Conservation (phyloP, 768 basidiomycete genomes). For the Termitomyces sp. region DNA sequence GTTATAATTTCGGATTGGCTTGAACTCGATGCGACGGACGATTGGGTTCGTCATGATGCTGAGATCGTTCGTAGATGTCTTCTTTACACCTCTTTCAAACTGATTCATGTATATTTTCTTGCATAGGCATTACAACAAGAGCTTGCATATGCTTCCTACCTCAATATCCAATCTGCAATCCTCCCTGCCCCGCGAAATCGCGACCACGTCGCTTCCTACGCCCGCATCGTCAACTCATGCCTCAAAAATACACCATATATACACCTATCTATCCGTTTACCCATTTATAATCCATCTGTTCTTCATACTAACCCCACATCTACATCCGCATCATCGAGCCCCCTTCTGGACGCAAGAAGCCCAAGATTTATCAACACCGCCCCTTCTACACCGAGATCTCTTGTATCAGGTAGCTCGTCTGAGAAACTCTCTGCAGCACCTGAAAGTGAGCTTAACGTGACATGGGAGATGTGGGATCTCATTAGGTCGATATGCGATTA, state of each 20-base stretch:
- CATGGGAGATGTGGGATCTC: conserved; percentile 99
- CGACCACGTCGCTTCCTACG: conserved; percentile 86
- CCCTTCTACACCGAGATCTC: conserved; percentile 27
- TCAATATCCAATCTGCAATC: conserved; percentile 81
- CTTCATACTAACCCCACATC: conserved; percentile 36
- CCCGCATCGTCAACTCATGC: conserved; percentile 81
- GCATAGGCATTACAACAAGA: conserved; percentile 88
- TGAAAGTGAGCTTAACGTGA: conserved; percentile 62
- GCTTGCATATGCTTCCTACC: conserved; percentile 87
- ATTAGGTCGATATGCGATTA: conserved; percentile 90
- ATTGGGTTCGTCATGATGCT: conserved; percentile 93
- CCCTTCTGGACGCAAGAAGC: conserved; percentile 17
- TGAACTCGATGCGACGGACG: conserved; percentile 88
- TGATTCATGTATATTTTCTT: not conserved
- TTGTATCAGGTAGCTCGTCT: conserved; percentile 30
- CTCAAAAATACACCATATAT: conserved; percentile 68
- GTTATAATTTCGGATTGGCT: conserved; percentile 92
- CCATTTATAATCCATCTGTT: conserved; percentile 73
- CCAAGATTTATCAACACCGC: not conserved
- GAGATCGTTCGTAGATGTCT: conserved; percentile 68
- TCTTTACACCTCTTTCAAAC: not conserved
- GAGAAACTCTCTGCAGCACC: conserved; percentile 32
- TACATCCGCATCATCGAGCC: conserved; percentile 1
- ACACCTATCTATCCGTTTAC: conserved; percentile 78
- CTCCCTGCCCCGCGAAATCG: conserved; percentile 87